Conservation (phyloP, 2,329 filamentous ascomycete species). For the Hypoxylon sp. region DNA sequence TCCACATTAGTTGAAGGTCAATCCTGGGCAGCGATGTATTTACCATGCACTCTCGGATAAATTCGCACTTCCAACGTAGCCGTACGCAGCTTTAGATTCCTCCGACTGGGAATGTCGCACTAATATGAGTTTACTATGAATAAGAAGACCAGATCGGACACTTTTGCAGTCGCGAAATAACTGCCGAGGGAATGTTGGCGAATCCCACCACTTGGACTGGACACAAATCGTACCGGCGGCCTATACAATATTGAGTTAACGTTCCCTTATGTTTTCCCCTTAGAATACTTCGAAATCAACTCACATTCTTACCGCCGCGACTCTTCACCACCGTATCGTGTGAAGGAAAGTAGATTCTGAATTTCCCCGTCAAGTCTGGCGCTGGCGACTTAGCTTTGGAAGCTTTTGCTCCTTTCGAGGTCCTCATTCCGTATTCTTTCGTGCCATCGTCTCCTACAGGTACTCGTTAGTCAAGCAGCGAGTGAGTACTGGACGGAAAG, state of each 20-base stretch:
- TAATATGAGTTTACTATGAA: conserved; percentile 84
- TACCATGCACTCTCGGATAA: conserved; percentile 92
- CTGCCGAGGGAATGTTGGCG: conserved; percentile 72
- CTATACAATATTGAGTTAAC: conserved; percentile 49
- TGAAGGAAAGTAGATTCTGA: conserved; percentile 85
- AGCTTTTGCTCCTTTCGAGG: conserved; percentile 46
- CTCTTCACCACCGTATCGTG: conserved; percentile 72
- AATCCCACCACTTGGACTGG: conserved; percentile 75
- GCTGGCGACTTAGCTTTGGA: conserved; percentile 35
- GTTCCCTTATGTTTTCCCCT: neutral
- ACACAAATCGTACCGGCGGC: conserved; percentile 85
- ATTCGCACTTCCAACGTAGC: conserved; percentile 90
- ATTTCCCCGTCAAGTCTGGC: conserved; percentile 54
- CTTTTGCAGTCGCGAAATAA: conserved; percentile 81
- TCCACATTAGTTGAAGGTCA: conserved; percentile 16
- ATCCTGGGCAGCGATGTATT: conserved; percentile 46
- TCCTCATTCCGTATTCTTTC: conserved; percentile 55
- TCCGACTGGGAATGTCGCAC: conserved; percentile 48
- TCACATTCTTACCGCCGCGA: conserved; percentile 67
- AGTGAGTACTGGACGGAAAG: conserved; percentile 8
- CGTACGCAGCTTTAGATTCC: conserved; percentile 65
- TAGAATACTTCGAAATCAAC: conserved; percentile 53
- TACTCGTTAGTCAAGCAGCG: conserved; percentile 4
- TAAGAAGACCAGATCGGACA: conserved; percentile 73
- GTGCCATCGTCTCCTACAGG: conserved; percentile 55